phyloP scores from a whole-genome alignment of 306 rosid species.

The Ochetophila trinervis region DNA sequence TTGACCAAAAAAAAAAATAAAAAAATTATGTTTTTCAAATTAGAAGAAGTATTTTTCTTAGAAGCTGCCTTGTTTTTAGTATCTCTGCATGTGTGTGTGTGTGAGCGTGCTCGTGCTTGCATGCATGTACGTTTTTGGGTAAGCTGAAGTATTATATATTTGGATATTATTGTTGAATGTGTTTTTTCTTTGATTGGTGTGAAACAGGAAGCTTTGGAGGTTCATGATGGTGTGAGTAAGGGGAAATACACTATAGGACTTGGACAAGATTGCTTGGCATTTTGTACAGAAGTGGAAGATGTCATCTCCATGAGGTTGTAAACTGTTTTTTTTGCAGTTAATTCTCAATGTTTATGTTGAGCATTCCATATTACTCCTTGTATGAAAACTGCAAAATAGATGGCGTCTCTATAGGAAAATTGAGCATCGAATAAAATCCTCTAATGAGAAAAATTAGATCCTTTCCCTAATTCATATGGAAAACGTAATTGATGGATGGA shows the following conservation, averaged over 20 bases:
- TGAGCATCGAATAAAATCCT: too few relatives aligned
- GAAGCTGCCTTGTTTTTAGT: background rate
- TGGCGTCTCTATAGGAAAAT: background rate
- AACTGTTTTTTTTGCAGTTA: background rate
- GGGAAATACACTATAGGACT: constrained; percentile 98
- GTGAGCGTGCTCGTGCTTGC: background rate
- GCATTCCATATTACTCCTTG: background rate
- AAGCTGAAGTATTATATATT: constrained; percentile 3
- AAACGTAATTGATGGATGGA: too few relatives aligned
- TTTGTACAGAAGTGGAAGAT: constrained; percentile 92
- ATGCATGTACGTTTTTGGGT: constrained; percentile 1
- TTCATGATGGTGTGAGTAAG: constrained; percentile 93
- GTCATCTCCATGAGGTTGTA: constrained; percentile 95
- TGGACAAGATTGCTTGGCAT: constrained; percentile 97
- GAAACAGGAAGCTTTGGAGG: constrained; percentile 83
- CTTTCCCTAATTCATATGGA: too few relatives aligned
- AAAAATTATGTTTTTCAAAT: background rate
- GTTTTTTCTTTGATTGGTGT: constrained; percentile 11
- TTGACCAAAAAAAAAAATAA: background rate
- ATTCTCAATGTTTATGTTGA: background rate
- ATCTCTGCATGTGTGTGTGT: background rate
- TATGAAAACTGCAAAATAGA: background rate
- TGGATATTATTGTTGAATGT: constrained; percentile 14
- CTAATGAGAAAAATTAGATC: too few relatives aligned
- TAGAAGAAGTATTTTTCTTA: background rate